Base-by-base conservation (phyloP, 495 filamentous ascomycete genomes). In the Schizothecium vesticola region DNA sequence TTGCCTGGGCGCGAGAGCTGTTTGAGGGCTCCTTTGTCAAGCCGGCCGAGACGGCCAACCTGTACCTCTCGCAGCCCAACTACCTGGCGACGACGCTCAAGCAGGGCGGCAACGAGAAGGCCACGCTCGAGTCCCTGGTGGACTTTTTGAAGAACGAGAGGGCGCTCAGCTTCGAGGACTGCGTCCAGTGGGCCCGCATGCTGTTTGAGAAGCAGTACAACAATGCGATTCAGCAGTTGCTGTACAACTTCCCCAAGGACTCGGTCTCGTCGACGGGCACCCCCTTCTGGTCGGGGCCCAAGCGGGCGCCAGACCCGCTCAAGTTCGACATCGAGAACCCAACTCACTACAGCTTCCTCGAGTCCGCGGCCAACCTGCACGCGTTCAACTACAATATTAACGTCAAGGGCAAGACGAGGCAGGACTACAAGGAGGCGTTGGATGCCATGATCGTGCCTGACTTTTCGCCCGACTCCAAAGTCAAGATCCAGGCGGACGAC, bases 341-440 rank as follows among this genome's bases (percentile, higher is more conserved):
- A 19, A 93, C 92, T 22, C 95, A 99, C 77, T 86, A 93, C 69
- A 85, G 85, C 26, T 99, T 97, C 76, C 81, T 98, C 63, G 86
- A 94, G 68, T 91, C 95, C 36, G 95, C 87, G 5, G 92, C 95
- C 25, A 93, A 96, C 76, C 86, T 99, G 24, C 96, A 97, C 75
- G 95, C 93, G 3, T 99, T 95, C 86, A 99, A 99, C 80, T 99
- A 97, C 76, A 91, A 90, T 55, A 96, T 99, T 76, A 94, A 96
- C 71, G 81, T 87, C n/a, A 91, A 90, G 63, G 87, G 83, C 59
- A 83, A 89, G 36, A 86, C 87, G 64, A 87, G 89, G 73, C 79
- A 83, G 4, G 88, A 91, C 58, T 94, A 93, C 75, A 67, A 85
- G 61, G 88, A 90, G 71, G 88, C 97, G 10, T 83, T 98, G 61